Evolutionary conservation across 352 stramenopile species (phyloP).

Genomic region (Globisporangium megalacanthum): DNA sequence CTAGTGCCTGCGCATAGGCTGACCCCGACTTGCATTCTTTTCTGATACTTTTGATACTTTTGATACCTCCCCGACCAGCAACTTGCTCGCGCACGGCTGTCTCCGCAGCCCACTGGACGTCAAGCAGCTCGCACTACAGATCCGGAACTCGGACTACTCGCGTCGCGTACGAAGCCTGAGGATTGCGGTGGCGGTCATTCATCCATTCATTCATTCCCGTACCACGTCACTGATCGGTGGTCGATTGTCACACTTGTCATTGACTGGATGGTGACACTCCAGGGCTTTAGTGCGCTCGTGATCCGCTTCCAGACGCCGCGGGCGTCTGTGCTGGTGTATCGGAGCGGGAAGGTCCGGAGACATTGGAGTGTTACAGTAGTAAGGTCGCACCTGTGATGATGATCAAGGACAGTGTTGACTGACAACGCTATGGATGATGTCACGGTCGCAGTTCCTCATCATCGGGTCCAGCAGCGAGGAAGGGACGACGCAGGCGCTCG

Average conservation of each 20-base stretch:
- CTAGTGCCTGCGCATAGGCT: not conserved
- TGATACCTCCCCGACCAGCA: slow-evolving; percentile 20
- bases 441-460: slow-evolving; percentile 45
- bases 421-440: no score
- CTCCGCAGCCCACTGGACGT: slow-evolving; percentile 49
- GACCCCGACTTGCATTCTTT: no score
- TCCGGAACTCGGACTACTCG: slow-evolving; percentile 70
- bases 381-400: no score
- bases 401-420: no score
- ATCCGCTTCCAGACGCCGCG: slow-evolving; percentile 55
- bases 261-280: not conserved
- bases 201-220: no score
- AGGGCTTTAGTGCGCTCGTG: slow-evolving; percentile 64
- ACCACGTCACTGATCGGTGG: not conserved
- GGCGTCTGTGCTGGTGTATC: slow-evolving; percentile 55
- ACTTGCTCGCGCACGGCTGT: slow-evolving; percentile 56
- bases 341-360: slow-evolving; percentile 49
- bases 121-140: slow-evolving; percentile 54
- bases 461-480: slow-evolving; percentile 38
- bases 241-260: not conserved
- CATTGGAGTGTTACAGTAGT: no score
- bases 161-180: slow-evolving; percentile 27
- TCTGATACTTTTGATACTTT: not conserved
- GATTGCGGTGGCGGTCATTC: no score
- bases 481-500: slow-evolving; percentile 32